Evolutionary conservation across 2,329 filamentous ascomycete genomes (phyloP).

Genomic region (Microthyrium microscopicum): DNA sequence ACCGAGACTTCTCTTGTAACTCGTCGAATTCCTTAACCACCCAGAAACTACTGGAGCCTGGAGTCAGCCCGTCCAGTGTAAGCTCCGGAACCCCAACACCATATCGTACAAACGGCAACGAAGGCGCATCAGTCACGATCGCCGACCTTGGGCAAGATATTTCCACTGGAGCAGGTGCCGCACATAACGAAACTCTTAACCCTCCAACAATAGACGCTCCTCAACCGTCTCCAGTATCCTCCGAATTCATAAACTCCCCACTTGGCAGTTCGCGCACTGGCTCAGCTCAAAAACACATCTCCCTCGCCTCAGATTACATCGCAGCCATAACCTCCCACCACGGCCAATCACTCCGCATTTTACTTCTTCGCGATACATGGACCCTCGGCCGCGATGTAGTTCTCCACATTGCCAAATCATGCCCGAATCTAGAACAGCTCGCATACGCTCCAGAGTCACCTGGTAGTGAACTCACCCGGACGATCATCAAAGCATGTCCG

Average conservation of each 20-base stretch:
- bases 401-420: conserved; percentile 33
- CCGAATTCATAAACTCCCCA: conserved; percentile 8
- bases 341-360: conserved; percentile 34
- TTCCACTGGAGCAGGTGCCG: conserved; percentile 11
- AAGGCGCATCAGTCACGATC: too few relatives aligned
- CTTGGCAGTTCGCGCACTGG: conserved; percentile 8
- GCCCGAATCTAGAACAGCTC: conserved; percentile 42
- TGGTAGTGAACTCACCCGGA: conserved; percentile 21
- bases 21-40: conserved; percentile 18
- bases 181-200: neutral
- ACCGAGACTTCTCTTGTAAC: too few relatives aligned
- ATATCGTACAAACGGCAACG: too few relatives aligned
- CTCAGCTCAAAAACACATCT: conserved; percentile 10
- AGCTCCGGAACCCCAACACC: too few relatives aligned
- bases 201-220: conserved; percentile 15
- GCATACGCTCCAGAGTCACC: conserved; percentile 39
- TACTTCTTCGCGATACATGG: conserved; percentile 41
- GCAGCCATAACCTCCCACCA: conserved; percentile 34
- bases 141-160: too few relatives aligned
- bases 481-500: conserved; percentile 20
- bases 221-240: conserved; percentile 9
- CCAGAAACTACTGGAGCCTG: too few relatives aligned
- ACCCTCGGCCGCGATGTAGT: conserved; percentile 31
- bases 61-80: too few relatives aligned
- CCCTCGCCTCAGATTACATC: conserved; percentile 28